Base-by-base conservation (phyloP, 805 yeast species). In the Saturnispora zaruensis region DNA sequence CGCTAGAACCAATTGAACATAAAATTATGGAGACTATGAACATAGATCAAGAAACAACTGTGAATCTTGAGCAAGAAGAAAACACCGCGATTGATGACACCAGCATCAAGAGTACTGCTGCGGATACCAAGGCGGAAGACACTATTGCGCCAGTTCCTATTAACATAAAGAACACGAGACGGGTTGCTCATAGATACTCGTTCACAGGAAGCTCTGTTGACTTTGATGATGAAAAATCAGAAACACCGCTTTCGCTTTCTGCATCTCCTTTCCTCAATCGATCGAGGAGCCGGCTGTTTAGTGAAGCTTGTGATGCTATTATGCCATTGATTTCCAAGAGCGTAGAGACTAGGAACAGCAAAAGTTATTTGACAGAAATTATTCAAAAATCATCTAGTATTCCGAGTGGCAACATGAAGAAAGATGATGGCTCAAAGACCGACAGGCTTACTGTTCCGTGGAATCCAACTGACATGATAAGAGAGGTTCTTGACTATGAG, bases 401-500 rank as follows among this genome's bases (percentile, higher is more conserved):
- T 13, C 13, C 20, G 6, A 57, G 53, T 36, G 53, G 30, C 14
- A 50, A 33, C 44, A 41, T 30, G 26, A 30, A 33, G 8, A 28
- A 32, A 26, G 18, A n/a, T 18, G 36, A 33, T 11, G 9, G 9
- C 11, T 18, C 21, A 4, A 20, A 24, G 5, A 8, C 26, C 7
- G 24, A 18, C 16, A 25, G 14, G 8, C n/a, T 16, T 7, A 46
- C 44, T 23, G 54, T 61, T 28, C 87, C 90, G 0, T 85, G 89
- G 85, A 68, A 72, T 16, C 75, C 84, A 2, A 65, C 69, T 6
- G 66, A 62, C 44, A 61, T 85, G 50, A 67, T 85, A 9, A 58
- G 66, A 44, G 69, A 77, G 55, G 78, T 81, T 0, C 63, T 78
- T n/a, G 73, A 72, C 21, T 81, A 76, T 63, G 76, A 83, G 41